A percentile compares a stretch with the other conserved stretches of the same genome.
These are phyloP conservation scores for Lactarius vividus DNA, from an alignment of 768 basidiomycete genomes.

Conservation along the genomic window DNA sequence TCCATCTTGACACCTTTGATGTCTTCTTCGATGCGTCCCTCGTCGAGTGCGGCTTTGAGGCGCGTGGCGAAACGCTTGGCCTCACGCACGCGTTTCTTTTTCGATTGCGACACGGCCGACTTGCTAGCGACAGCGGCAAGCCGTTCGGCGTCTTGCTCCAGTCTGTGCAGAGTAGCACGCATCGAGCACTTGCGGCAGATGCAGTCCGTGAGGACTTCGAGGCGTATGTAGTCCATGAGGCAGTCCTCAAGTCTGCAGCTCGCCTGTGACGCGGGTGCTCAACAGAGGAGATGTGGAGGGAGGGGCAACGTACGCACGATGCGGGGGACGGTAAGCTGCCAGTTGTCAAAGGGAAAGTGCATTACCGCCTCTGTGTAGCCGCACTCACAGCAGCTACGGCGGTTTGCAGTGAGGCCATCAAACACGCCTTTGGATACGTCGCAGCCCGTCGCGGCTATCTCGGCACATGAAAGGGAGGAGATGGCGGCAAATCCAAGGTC, in stretches of 20 bases:
- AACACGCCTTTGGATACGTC: slow-evolving; percentile 70
- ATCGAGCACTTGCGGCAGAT: slow-evolving; percentile 91
- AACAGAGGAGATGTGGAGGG: slow-evolving; percentile 3
- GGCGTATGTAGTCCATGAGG: slow-evolving; percentile 81
- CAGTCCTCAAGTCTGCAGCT: slow-evolving; percentile 77
- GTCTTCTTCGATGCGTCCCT: slow-evolving; percentile 81
- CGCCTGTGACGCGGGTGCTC: slow-evolving; percentile 39
- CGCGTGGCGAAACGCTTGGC: slow-evolving; percentile 60
- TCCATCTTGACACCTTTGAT: slow-evolving; percentile 78
- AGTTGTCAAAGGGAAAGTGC: slow-evolving; percentile 86
- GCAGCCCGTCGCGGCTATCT: slow-evolving; percentile 27
- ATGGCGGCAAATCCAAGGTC: slow-evolving; percentile 71
- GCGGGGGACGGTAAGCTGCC: slow-evolving; percentile 74
- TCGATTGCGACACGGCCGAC: slow-evolving; percentile 57
- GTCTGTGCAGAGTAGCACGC: slow-evolving; percentile 64
- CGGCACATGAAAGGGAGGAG: slow-evolving; percentile 29
- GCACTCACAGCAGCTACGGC: slow-evolving; percentile 83
- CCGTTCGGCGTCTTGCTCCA: slow-evolving; percentile 59
- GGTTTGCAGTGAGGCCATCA: slow-evolving; percentile 87
- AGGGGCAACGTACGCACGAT: slow-evolving; percentile 47
- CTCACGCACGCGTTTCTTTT: slow-evolving; percentile 74
- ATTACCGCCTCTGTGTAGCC: slow-evolving; percentile 94
- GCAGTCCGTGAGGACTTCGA: slow-evolving; percentile 88
- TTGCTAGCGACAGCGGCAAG: slow-evolving; percentile 39
- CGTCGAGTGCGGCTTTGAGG: slow-evolving; percentile 62